Evolutionary conservation across 257 asterid genomes (phyloP).

Genomic region (Forsythia viridissima): DNA sequence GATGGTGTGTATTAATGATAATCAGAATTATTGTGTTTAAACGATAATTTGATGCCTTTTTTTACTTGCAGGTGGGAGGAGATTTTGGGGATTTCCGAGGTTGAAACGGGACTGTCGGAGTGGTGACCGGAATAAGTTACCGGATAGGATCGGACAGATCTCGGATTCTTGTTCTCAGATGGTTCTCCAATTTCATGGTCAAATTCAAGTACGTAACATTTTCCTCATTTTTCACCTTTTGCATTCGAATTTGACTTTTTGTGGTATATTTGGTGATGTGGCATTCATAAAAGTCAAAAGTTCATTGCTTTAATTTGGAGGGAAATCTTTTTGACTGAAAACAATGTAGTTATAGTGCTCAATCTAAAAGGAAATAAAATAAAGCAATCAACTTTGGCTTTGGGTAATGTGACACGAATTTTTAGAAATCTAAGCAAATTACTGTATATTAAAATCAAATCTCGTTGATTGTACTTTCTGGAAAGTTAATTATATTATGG

Average conservation of each 20-base stretch:
- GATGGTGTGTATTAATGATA: not conserved
- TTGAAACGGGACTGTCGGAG: constrained; percentile 53
- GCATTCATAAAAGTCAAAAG: not conserved
- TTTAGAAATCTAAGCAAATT: not conserved
- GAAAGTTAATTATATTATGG: constrained; percentile 6
- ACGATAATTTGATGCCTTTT: not conserved
- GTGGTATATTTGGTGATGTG: not conserved
- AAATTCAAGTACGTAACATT: constrained; percentile 45
- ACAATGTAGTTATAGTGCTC: not conserved
- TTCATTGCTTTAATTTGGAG: constrained; percentile 4
- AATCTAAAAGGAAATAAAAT: not conserved
- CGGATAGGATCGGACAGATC: constrained; percentile 66
- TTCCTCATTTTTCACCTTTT: not conserved
- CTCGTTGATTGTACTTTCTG: not conserved
- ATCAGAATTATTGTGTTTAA: not conserved
- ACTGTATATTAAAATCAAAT: not conserved
- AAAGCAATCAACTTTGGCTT: constrained; percentile 1
- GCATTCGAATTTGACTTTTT: not conserved
- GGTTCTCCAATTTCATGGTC: constrained; percentile 75
- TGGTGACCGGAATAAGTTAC: constrained; percentile 30
- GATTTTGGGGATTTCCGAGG: constrained; percentile 69
- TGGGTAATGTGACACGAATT: not conserved
- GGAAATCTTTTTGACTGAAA: constrained; percentile 5
- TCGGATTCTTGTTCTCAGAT: constrained; percentile 82
- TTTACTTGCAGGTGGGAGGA: constrained; percentile 42